Evolutionary conservation across 768 basidiomycete species (phyloP).

Genomic region (Butyriboletus loyo): DNA sequence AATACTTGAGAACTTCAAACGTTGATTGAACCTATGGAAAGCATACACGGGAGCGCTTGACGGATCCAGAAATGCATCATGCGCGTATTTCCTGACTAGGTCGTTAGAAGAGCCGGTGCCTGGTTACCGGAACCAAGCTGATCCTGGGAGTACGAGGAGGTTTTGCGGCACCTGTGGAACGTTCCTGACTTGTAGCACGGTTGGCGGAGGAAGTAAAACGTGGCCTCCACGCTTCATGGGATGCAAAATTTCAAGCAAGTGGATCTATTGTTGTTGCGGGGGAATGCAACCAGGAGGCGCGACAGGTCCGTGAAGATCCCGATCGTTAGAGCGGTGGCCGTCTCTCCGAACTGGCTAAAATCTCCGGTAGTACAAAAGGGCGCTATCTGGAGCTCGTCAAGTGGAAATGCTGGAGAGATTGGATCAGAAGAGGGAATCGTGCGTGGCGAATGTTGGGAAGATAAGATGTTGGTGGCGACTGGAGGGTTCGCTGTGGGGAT

Average conservation of each 20-base stretch:
- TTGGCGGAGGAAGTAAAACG: neutral
- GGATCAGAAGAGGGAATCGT: neutral
- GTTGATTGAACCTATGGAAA: slow-evolving; percentile 1
- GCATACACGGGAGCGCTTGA: neutral
- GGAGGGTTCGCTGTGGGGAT: slow-evolving; percentile 1
- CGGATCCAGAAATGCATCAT: slow-evolving; percentile 3
- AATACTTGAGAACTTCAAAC: slow-evolving; percentile 2
- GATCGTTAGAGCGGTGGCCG: neutral
- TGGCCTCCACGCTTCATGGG: neutral
- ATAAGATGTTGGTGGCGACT: neutral
- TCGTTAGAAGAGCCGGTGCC: slow-evolving; percentile 8
- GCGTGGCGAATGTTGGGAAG: slow-evolving; percentile 4
- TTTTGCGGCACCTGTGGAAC: neutral
- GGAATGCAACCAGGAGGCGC: neutral
- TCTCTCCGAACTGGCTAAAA: neutral
- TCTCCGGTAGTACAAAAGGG: neutral
- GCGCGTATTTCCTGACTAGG: slow-evolving; percentile 6
- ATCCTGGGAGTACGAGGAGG: slow-evolving; percentile 2
- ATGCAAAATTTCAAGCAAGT: neutral
- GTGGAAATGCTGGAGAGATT: slow-evolving; percentile 5
- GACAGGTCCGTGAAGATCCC: neutral
- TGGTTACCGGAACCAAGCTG: slow-evolving; percentile 4
- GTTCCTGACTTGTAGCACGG: neutral
- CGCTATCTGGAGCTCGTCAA: neutral
- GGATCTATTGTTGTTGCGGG: neutral